Conservation (phyloP, 345 rosid genomes). For the Lepidium aucheri region DNA sequence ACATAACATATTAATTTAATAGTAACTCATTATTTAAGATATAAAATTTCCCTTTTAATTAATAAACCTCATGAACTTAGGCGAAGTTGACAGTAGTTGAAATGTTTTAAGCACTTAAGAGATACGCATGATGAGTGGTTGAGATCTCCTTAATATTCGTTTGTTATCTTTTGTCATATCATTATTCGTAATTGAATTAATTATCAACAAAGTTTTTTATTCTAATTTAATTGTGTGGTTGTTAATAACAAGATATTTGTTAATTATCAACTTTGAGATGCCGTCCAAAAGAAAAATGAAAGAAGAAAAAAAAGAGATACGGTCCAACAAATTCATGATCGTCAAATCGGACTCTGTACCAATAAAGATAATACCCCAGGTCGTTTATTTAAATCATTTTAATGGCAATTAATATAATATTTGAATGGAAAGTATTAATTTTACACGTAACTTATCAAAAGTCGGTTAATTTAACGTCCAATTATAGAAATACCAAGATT, state of each 20-base stretch:
- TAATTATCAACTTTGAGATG: background rate
- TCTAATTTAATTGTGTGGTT: background rate
- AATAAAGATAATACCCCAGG: slow-evolving; percentile 2
- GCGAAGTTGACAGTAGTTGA: slow-evolving; percentile 20
- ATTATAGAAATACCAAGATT: too few relatives aligned
- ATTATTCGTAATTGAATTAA: background rate
- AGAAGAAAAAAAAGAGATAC: background rate
- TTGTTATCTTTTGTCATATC: slow-evolving; percentile 16
- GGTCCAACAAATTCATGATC: slow-evolving; percentile 10
- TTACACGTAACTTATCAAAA: too few relatives aligned
- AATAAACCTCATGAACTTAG: background rate
- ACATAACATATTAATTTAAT: background rate
- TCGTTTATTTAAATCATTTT: background rate
- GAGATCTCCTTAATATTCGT: slow-evolving; percentile 24
- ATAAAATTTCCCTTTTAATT: background rate
- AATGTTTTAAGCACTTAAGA: slow-evolving; percentile 14
- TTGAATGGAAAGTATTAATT: too few relatives aligned
- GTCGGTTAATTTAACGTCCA: too few relatives aligned
- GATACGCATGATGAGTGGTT: slow-evolving; percentile 27
- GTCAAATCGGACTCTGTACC: slow-evolving; percentile 15
- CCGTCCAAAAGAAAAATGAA: background rate
- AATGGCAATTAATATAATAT: background rate
- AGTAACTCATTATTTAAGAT: background rate
- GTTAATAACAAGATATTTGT: background rate
- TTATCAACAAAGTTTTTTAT: background rate